Percentiles rank a stretch among this genome's conserved stretches.
Evolutionary conservation across 495 filamentous ascomycete species (phyloP).

Genomic region (Talaromyces adpressus): DNA sequence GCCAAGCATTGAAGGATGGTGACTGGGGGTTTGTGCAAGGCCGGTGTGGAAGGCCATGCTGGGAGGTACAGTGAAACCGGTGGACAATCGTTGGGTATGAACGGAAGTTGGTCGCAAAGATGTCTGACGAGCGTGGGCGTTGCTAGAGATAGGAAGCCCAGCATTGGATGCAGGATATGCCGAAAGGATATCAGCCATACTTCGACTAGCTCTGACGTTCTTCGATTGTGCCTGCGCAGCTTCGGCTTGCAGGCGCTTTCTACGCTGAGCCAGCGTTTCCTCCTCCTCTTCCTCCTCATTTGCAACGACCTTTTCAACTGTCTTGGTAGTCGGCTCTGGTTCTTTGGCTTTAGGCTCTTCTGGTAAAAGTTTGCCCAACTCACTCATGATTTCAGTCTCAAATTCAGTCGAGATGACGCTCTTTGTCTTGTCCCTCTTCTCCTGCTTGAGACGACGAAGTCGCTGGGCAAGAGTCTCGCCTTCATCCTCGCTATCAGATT

Average conservation of each 20-base stretch:
- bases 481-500: slow-evolving; percentile 48
- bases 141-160: background rate
- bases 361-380: slow-evolving; percentile 49
- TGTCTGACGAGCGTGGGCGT: background rate
- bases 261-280: slow-evolving; percentile 84
- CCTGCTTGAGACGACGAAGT: slow-evolving; percentile 57
- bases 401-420: slow-evolving; percentile 68
- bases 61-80: slow-evolving; percentile 1
- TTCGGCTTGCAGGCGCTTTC: slow-evolving; percentile 71
- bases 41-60: slow-evolving; percentile 7
- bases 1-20: slow-evolving; percentile 13
- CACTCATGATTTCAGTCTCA: slow-evolving; percentile 67
- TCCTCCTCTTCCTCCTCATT: slow-evolving; percentile 64
- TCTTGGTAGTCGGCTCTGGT: slow-evolving; percentile 9
- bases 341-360: slow-evolving; percentile 20
- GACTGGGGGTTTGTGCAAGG: background rate
- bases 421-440: slow-evolving; percentile 36
- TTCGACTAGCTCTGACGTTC: slow-evolving; percentile 37
- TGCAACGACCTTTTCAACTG: background rate
- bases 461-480: slow-evolving; percentile 76
- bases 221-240: slow-evolving; percentile 35
- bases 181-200: slow-evolving; percentile 64
- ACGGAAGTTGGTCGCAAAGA: background rate
- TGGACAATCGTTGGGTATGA: slow-evolving; percentile 8
- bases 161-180: slow-evolving; percentile 37